phyloP scores from a whole-genome alignment of 805 yeast genomes.

The Kregervanrija fluxuum region DNA sequence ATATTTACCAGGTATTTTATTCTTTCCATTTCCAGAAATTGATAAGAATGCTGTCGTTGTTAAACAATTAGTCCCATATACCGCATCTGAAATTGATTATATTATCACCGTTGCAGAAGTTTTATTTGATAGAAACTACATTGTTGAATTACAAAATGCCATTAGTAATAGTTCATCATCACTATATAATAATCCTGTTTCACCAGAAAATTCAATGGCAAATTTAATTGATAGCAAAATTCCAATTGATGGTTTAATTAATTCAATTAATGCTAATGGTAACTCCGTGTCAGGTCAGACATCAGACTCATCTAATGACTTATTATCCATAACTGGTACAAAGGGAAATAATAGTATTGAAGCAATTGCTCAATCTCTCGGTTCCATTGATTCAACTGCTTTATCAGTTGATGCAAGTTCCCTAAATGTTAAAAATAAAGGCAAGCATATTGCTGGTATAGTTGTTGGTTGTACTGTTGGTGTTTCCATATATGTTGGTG shows the following conservation, averaged over 20 bases:
- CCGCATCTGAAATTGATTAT: slow-evolving; percentile 47
- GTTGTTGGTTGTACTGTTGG: slow-evolving; percentile 82
- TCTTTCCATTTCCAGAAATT: slow-evolving; percentile 44
- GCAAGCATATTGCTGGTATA: slow-evolving; percentile 57
- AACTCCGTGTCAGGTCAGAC: slow-evolving; percentile 6
- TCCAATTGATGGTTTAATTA: slow-evolving; percentile 43
- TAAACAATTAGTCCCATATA: slow-evolving; percentile 67
- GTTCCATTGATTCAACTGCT: slow-evolving; percentile 23
- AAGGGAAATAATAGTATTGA: slow-evolving; percentile 4
- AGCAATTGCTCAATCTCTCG: slow-evolving; percentile 11
- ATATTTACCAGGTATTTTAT: slow-evolving; percentile 70
- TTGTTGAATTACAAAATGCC: slow-evolving; percentile 41
- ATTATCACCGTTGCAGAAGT: slow-evolving; percentile 85
- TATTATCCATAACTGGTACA: slow-evolving; percentile 3
- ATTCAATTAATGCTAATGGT: slow-evolving; percentile 8
- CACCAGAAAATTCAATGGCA: slow-evolving; percentile 52
- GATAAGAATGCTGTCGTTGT: slow-evolving; percentile 42
- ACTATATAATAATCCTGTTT: slow-evolving; percentile 53
- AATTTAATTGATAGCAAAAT: slow-evolving; percentile 64
- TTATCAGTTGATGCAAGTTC: slow-evolving; percentile 9
- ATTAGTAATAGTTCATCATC: slow-evolving; percentile 46
- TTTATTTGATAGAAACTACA: slow-evolving; percentile 58
- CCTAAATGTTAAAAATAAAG: slow-evolving; percentile 8
- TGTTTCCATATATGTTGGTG: slow-evolving; percentile 42
- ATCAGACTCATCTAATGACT: not conserved